Base-by-base conservation (phyloP, 2,329 filamentous ascomycete species). In the Diaporthe helianthi region DNA sequence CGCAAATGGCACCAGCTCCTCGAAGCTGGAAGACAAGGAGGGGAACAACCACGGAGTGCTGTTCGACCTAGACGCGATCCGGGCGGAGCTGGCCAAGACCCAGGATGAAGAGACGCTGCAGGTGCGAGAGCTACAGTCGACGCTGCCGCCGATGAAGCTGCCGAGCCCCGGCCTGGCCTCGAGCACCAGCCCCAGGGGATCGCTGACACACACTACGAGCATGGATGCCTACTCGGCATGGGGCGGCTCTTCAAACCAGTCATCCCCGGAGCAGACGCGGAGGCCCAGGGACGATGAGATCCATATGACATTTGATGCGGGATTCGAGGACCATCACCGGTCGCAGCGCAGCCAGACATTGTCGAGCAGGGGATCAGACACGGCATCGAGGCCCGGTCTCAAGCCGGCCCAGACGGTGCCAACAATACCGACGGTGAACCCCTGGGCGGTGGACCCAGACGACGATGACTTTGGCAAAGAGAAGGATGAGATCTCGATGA, bases 21-120 rank as follows among this genome's bases (percentile, higher is more conserved):
- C 65, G 49, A 82, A 81, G 68, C 81, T 81, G 10, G 84, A 86
- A 67, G 84, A 84, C 19, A 83, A 83, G 71, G 80, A 83, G 10
- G 82, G 83, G 6, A 85, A 79, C 69, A 89, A 88, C 74, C 82
- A 83, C 51, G 87, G 87, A 41, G 91, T 98, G 10, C 85, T 99
- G 54, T 99, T 99, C 76, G 96, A 99, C 76, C 89, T 99, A 55
- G 96, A 99, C 75, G 96, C 96, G 15, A 98, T 99, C 73, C 87
- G 93, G 60, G 90, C 93, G 12, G 93, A 97, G 75, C 83, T 99
- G 41, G 93, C 93, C 33, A 88, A 87, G 60, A 92, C 95, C 72
- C 85, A 90, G 46, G 75, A 79, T 65, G 80, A 82, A 51, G 80
- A 78, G 60, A 71, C 86, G 67, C 74, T 90, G 55, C 84, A 88